Conservation (phyloP, 2,329 filamentous ascomycete species). For the Pseudogymnoascus sp. region DNA sequence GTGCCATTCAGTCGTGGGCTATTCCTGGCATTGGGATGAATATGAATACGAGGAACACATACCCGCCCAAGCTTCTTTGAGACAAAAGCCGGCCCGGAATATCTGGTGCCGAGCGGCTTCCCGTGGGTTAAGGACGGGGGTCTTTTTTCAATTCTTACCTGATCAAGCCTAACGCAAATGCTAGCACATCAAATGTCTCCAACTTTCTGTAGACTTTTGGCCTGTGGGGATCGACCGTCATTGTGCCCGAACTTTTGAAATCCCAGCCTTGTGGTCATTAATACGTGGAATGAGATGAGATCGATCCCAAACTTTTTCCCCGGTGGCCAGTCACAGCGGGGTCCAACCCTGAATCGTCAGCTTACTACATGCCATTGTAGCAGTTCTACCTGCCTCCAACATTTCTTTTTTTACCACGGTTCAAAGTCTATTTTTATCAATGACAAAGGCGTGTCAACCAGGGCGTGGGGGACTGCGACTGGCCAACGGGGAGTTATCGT, state of each 20-base stretch:
- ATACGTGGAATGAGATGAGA: not conserved
- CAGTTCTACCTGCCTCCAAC: not conserved
- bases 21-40: not conserved
- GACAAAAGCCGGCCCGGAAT: not conserved
- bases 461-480: not conserved
- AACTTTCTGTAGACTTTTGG: not conserved
- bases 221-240: slow-evolving; percentile 16
- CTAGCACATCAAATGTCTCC: not conserved
- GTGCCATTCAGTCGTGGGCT: not conserved
- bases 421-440: slow-evolving; percentile 5
- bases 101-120: not conserved
- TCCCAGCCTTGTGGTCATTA: not conserved
- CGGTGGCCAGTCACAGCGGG: not conserved
- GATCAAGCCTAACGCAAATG: not conserved
- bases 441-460: not conserved
- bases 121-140: not conserved
- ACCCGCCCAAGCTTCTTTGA: not conserved
- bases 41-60: not conserved
- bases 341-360: not conserved
- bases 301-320: not conserved
- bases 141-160: not conserved
- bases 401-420: not conserved
- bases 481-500: not conserved
- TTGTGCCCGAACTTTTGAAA: slow-evolving; percentile 11
- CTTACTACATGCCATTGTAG: not conserved